Evolutionary conservation across 2,329 filamentous ascomycete species (phyloP).

Genomic region (Westerdykella sp.): DNA sequence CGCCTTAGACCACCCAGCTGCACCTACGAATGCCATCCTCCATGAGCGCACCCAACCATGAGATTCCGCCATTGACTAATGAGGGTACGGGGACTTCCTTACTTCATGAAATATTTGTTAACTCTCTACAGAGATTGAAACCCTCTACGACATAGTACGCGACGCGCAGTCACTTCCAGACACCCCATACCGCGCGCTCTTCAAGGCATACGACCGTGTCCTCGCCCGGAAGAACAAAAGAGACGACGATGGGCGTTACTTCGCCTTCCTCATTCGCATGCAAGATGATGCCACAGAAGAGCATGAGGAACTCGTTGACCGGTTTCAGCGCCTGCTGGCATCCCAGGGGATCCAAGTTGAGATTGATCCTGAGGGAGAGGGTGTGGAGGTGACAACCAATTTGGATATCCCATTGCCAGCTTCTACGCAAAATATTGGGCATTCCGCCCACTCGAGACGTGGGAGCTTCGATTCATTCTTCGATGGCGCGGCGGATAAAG

Average conservation of each 20-base stretch:
- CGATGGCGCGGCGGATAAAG: slow-evolving; percentile 49
- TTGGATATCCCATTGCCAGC: slow-evolving; percentile 19
- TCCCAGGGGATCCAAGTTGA: slow-evolving; percentile 68
- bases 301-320: slow-evolving; percentile 52
- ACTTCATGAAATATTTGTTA: neutral
- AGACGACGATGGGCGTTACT: slow-evolving; percentile 69
- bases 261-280: slow-evolving; percentile 73
- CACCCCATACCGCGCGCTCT: slow-evolving; percentile 64
- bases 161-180: slow-evolving; percentile 62
- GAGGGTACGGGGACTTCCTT: slow-evolving; percentile 27
- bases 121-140: slow-evolving; percentile 60
- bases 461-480: slow-evolving; percentile 57
- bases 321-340: slow-evolving; percentile 62
- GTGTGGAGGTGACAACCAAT: slow-evolving; percentile 29
- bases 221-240: slow-evolving; percentile 64
- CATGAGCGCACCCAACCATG: slow-evolving; percentile 33
- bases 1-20: slow-evolving; percentile 33
- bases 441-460: slow-evolving; percentile 34
- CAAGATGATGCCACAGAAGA: slow-evolving; percentile 18
- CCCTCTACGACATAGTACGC: slow-evolving; percentile 70
- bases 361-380: slow-evolving; percentile 45
- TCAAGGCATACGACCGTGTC: slow-evolving; percentile 71
- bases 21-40: slow-evolving; percentile 39
- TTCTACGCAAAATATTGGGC: slow-evolving; percentile 7
- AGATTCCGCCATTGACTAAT: slow-evolving; percentile 38